Percentiles rank a stretch among this genome's conserved stretches.
Conservation (phyloP, 805 yeast genomes). For the Starmera pachycereana region DNA sequence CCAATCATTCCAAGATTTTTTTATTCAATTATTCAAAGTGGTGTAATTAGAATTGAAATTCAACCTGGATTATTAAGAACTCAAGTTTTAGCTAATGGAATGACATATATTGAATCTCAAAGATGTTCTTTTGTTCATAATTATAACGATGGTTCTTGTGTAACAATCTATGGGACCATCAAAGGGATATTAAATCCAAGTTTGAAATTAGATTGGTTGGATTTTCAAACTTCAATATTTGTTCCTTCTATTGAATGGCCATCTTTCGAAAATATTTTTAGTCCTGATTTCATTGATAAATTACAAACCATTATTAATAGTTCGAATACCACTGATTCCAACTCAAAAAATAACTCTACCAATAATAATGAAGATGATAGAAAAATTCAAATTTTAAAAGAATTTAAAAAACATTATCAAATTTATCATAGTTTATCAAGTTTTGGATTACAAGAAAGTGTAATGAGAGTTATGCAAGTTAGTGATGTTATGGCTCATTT, state of each 20-base stretch:
- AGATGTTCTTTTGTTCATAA: constrained; percentile 37
- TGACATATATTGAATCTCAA: constrained; percentile 43
- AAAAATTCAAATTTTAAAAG: constrained; percentile 15
- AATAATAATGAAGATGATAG: constrained; percentile 2
- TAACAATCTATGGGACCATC: constrained; percentile 49
- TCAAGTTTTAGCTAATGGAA: constrained; percentile 41
- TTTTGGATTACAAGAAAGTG: constrained; percentile 54
- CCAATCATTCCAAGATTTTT: constrained; percentile 57
- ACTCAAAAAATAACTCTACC: neutral
- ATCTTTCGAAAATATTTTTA: constrained; percentile 31
- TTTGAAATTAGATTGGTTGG: constrained; percentile 64
- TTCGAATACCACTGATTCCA: constrained; percentile 2
- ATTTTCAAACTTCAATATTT: constrained; percentile 40
- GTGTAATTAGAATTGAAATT: constrained; percentile 42
- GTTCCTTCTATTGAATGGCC: constrained; percentile 37
- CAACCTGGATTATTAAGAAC: constrained; percentile 39
- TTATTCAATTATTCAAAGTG: constrained; percentile 39
- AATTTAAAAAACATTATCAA: constrained; percentile 27
- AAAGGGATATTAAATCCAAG: constrained; percentile 53
- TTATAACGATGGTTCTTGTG: constrained; percentile 63
- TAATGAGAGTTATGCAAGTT: constrained; percentile 63
- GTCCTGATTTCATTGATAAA: too few relatives aligned
- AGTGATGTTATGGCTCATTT: constrained; percentile 72
- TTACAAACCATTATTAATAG: too few relatives aligned
- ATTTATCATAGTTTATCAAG: constrained; percentile 40